A percentile compares a stretch with the other conserved stretches of the same genome.
phyloP scores from a whole-genome alignment of 1,284 basidiomycete genomes.

The Sanghuangporus weigelae region DNA sequence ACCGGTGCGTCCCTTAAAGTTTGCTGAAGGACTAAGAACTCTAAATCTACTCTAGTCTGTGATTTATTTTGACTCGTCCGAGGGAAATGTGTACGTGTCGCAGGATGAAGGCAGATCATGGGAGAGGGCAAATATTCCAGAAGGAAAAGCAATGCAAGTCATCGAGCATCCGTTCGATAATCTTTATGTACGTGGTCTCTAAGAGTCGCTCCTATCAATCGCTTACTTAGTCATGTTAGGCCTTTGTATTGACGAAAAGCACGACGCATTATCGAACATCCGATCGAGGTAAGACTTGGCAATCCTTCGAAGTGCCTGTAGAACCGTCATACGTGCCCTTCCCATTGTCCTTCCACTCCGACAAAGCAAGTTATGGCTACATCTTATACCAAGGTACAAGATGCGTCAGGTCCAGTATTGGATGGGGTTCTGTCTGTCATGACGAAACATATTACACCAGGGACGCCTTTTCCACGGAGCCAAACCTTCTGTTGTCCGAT shows the following conservation, averaged over 20 bases:
- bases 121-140: conserved; percentile 57
- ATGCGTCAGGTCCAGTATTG: conserved; percentile 49
- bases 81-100: conserved; percentile 73
- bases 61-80: conserved; percentile 76
- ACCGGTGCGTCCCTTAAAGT: conserved; percentile 43
- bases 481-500: conserved; percentile 58
- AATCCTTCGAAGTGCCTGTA: conserved; percentile 65
- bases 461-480: conserved; percentile 65
- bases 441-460: conserved; percentile 90
- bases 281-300: conserved; percentile 84
- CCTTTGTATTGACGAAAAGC: conserved; percentile 73
- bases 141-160: conserved; percentile 64
- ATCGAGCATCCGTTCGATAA: conserved; percentile 87
- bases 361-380: conserved; percentile 57
- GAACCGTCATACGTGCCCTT: conserved; percentile 52
- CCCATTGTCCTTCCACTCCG: conserved; percentile 83
- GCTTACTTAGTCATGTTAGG: conserved; percentile 38
- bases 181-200: conserved; percentile 48
- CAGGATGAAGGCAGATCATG: conserved; percentile 89
- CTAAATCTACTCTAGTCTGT: conserved; percentile 46
- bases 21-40: background rate
- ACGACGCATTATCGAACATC: conserved; percentile 80
- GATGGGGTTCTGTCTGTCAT: conserved; percentile 64
- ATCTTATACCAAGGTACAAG: conserved; percentile 81
- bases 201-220: conserved; percentile 18